Evolutionary conservation across 805 yeast species (phyloP), one percentile per base, ranked within the genome.

Genomic region (Isabelozyma heimii): DNA sequence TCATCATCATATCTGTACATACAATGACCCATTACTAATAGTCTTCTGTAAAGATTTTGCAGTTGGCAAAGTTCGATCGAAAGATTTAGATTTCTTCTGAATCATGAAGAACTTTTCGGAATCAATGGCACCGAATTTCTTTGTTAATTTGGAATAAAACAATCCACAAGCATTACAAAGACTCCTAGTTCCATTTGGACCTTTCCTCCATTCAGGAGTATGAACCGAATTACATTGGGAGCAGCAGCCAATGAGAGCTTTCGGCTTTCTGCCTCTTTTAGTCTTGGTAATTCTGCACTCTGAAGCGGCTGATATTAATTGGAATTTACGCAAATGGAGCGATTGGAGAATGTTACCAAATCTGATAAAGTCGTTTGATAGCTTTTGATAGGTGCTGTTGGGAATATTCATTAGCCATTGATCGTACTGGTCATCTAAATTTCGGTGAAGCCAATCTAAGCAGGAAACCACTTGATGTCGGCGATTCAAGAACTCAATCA

Each of bases 141-240:
- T 83, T 4, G 76, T 69, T 47, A 87, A 60, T 59, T 87, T 87
- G 13, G 86, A 76, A 60, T 79, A 85, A 58, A 83, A 87, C 43
- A 91, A 70, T 0, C 97, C 97, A 69, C 97, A 91, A 0, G 97
- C 97, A 65, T 91, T 91, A 67, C 97, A 91, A 50, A 91, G 72
- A 0, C 92, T 87, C 57, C 89, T 77, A 4, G 84, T 81, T 0
- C 96, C 96, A 49, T 81, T 79, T 0, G 97, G 97, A 0, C 97
- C 97, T 52, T 86, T 75, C 61, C 97, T 77, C 97, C 97, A 91
- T 65, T 91, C 97, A 0, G 97, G 97, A 0, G 96, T 88, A 43
- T 81, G 82, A 27, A 74, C 74, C 2, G 85, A 81, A 0, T 85
- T 84, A 69, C 97, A 91, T 56, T 90, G 96, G 35, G 50, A 53